Evolutionary conservation across 441 rosid species (phyloP).

Genomic region (Macaranga tanarius): DNA sequence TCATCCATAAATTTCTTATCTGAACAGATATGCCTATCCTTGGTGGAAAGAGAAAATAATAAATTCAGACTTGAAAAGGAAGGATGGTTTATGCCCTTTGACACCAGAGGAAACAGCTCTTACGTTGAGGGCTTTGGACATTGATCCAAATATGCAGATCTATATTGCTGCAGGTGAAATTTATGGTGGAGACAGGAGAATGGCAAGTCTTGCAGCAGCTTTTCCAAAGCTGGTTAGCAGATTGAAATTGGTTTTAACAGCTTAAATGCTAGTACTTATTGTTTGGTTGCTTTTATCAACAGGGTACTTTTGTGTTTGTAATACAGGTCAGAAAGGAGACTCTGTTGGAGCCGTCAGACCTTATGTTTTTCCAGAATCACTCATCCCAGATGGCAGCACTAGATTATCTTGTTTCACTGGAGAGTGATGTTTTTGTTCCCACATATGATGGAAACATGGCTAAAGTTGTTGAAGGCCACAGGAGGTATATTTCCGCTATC

Average conservation of each 20-base stretch:
- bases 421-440: slow-evolving; percentile 90
- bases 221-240: slow-evolving; percentile 73
- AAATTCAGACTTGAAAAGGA: slow-evolving; percentile 77
- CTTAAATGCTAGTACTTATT: background rate
- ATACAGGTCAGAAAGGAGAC: slow-evolving; percentile 90
- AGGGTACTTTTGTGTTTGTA: slow-evolving; percentile 15
- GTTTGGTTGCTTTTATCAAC: slow-evolving; percentile 4
- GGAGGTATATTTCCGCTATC: slow-evolving; percentile 50
- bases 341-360: slow-evolving; percentile 68
- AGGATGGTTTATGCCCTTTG: slow-evolving; percentile 91
- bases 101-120: slow-evolving; percentile 96
- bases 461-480: slow-evolving; percentile 95
- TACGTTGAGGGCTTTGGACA: slow-evolving; percentile 69
- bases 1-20: slow-evolving; percentile 17
- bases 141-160: slow-evolving; percentile 71
- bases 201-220: slow-evolving; percentile 63
- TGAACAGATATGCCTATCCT: slow-evolving; percentile 84
- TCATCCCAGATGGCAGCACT: slow-evolving; percentile 97
- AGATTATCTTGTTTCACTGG: slow-evolving; percentile 86
- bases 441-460: slow-evolving; percentile 98
- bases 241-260: slow-evolving; percentile 21
- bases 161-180: slow-evolving; percentile 94
- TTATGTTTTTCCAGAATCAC: slow-evolving; percentile 78
- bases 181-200: slow-evolving; percentile 76
- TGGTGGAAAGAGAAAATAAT: slow-evolving; percentile 97